A percentile compares a stretch with the other conserved stretches of the same genome.
phyloP scores from a whole-genome alignment of 176 grass and related monocot species.

The Urochloa ruziziensis region DNA sequence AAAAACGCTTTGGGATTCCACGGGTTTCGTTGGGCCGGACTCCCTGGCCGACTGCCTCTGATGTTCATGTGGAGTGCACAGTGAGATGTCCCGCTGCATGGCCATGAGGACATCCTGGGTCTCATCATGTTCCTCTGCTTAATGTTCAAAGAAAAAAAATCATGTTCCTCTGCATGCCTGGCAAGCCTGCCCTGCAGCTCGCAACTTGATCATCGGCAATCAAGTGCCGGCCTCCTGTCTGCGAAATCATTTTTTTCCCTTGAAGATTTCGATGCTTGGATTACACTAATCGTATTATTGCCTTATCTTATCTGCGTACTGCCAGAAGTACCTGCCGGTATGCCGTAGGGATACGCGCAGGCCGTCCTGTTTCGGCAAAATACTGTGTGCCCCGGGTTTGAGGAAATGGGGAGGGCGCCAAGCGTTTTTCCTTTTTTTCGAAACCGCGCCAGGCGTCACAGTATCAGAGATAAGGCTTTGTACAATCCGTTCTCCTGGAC shows the following conservation, averaged over 20 bases:
- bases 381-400: not conserved
- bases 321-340: not conserved
- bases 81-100: not conserved
- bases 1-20: constrained; percentile 4
- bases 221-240: not conserved
- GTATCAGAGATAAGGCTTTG: not conserved
- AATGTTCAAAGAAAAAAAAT: too few species aligned
- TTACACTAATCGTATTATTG: not conserved
- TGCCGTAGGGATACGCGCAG: not conserved
- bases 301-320: not conserved
- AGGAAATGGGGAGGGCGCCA: not conserved
- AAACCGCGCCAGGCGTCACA: too few species aligned
- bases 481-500: not conserved
- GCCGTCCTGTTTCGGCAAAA: not conserved
- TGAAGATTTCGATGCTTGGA: not conserved
- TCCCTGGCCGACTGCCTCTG: not conserved
- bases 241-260: not conserved
- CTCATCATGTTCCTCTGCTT: constrained; percentile 35
- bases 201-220: not conserved
- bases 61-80: not conserved
- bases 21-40: not conserved
- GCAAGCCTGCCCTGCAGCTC: not conserved
- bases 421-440: too few species aligned
- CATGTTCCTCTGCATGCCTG: constrained; percentile 35
- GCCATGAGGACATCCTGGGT: constrained; percentile 6